phyloP scores from a whole-genome alignment of 2,329 filamentous ascomycete genomes.

The Aspergillus ochraceus region DNA sequence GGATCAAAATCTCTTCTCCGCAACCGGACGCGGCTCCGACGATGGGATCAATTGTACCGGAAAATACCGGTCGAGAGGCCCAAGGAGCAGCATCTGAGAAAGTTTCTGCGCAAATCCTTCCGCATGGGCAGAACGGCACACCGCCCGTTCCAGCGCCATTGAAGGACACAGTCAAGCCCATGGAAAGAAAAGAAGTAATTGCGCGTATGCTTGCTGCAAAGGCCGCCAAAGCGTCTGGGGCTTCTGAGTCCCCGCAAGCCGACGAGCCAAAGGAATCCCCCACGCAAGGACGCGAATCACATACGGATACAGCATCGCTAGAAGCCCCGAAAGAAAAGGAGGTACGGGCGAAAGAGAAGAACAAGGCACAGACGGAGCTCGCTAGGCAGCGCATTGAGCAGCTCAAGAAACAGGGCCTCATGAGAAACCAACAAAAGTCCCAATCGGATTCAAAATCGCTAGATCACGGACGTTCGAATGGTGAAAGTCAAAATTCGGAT shows the following conservation, averaged over 20 bases:
- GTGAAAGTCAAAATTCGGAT: constrained; percentile 2
- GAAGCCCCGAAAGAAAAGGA: constrained; percentile 25
- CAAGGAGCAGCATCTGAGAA: not conserved
- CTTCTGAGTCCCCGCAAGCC: constrained; percentile 11
- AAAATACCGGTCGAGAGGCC: not conserved
- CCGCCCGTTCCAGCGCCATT: constrained; percentile 9
- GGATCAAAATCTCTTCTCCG: constrained; percentile 48
- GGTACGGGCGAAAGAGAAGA: constrained; percentile 43
- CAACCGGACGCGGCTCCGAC: constrained; percentile 7
- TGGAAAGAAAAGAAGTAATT: constrained; percentile 74
- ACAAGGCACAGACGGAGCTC: constrained; percentile 70
- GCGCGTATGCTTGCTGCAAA: constrained; percentile 74
- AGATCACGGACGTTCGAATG: constrained; percentile 9
- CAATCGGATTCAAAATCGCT: constrained; percentile 12
- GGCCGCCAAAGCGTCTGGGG: constrained; percentile 52
- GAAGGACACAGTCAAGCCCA: constrained; percentile 40
- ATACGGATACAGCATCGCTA: constrained; percentile 6
- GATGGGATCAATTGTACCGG: not conserved
- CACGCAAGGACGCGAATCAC: not conserved
- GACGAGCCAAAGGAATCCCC: constrained; percentile 15
- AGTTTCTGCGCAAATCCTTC: not conserved
- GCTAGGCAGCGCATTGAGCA: constrained; percentile 78
- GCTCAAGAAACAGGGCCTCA: constrained; percentile 57
- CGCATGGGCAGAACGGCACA: not conserved
- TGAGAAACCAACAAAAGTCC: constrained; percentile 38